These are phyloP conservation scores for Penicillium sp. DNA, from an alignment of 2,329 filamentous ascomycete genomes.

Conservation along the genomic window DNA sequence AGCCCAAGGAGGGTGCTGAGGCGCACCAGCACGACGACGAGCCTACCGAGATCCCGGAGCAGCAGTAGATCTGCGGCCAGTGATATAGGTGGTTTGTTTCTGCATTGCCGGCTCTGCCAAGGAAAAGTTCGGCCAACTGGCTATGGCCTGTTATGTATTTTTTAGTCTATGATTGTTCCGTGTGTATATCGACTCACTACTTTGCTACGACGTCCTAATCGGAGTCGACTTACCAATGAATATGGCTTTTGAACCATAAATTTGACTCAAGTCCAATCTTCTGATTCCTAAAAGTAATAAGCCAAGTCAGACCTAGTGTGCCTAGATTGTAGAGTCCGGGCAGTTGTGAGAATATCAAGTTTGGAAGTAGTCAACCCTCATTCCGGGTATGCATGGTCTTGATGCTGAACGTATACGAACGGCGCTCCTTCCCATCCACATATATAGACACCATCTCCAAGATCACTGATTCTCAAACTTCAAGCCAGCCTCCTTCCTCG, in stretches of 20 bases:
- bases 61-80: slow-evolving; percentile 10
- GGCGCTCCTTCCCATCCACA: not conserved
- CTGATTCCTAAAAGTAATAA: not conserved
- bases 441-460: not conserved
- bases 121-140: slow-evolving; percentile 6
- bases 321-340: too few relatives aligned
- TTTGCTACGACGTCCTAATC: slow-evolving; percentile 11
- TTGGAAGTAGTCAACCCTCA: too few relatives aligned
- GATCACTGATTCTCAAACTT: slow-evolving; percentile 65
- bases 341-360: too few relatives aligned
- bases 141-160: slow-evolving; percentile 13
- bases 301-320: too few relatives aligned
- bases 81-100: not conserved
- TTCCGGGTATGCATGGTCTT: too few relatives aligned
- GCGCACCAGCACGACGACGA: slow-evolving; percentile 28
- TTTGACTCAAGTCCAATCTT: not conserved
- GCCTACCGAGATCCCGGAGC: slow-evolving; percentile 15
- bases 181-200: slow-evolving; percentile 19
- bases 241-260: slow-evolving; percentile 13
- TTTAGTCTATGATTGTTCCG: slow-evolving; percentile 15
- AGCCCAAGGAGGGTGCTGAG: slow-evolving; percentile 22
- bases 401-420: not conserved
- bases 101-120: not conserved
- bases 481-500: slow-evolving; percentile 72
- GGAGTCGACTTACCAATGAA: slow-evolving; percentile 16